Conservation (phyloP, 768 basidiomycete species). For the Podaxis sp. region DNA sequence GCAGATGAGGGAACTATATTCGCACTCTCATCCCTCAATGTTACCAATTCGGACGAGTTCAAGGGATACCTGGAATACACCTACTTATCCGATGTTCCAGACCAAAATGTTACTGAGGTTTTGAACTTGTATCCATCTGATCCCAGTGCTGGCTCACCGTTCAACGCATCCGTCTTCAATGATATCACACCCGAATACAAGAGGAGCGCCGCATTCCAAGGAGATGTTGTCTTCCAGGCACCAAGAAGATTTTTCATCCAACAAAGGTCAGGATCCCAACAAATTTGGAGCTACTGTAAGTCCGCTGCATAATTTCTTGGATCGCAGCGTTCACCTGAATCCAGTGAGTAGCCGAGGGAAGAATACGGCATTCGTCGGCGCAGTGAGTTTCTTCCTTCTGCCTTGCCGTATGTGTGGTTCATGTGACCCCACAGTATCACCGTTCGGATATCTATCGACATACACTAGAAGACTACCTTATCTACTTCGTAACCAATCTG, state of each 20-base stretch:
- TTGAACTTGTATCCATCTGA: constrained; percentile 32
- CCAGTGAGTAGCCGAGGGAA: constrained; percentile 42
- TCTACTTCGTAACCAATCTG: constrained; percentile 39
- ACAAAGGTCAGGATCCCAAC: constrained; percentile 32
- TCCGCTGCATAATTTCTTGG: not conserved
- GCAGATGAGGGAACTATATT: constrained; percentile 58
- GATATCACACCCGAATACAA: constrained; percentile 44
- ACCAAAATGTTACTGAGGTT: constrained; percentile 15
- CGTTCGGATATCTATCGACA: constrained; percentile 34
- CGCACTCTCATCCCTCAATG: constrained; percentile 36
- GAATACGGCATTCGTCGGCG: constrained; percentile 32
- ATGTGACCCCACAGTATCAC: constrained; percentile 30
- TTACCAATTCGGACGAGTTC: constrained; percentile 27
- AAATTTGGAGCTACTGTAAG: constrained; percentile 41
- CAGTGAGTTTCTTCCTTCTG: constrained; percentile 24
- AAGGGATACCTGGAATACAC: constrained; percentile 16
- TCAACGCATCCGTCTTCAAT: constrained; percentile 38
- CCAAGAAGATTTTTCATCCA: constrained; percentile 47
- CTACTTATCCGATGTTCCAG: constrained; percentile 19
- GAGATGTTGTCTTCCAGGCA: constrained; percentile 47
- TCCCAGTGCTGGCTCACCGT: constrained; percentile 43
- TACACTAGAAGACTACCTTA: constrained; percentile 37
- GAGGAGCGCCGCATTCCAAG: constrained; percentile 44
- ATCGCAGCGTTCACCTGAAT: not conserved
- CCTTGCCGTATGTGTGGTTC: not conserved